phyloP scores from a whole-genome alignment of 495 filamentous ascomycete species.

The Hypomontagnella submonticulosa region DNA sequence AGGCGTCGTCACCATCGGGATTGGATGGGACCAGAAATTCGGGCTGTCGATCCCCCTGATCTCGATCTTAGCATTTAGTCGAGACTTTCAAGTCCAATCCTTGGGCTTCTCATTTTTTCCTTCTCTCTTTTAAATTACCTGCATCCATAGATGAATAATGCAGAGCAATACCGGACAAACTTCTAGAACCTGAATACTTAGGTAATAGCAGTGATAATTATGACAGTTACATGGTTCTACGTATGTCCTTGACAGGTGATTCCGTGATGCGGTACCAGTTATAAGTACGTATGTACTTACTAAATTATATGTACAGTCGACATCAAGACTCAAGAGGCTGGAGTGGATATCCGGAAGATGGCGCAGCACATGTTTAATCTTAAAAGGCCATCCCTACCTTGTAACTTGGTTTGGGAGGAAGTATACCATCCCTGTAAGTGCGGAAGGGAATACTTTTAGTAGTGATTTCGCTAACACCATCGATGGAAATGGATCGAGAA shows the following conservation, averaged over 20 bases:
- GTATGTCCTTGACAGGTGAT: constrained; percentile 23
- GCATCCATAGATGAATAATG: no score
- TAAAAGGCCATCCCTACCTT: constrained; percentile 16
- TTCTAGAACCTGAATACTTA: constrained; percentile 38
- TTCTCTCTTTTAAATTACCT: background rate
- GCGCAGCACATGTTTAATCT: constrained; percentile 28
- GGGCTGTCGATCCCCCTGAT: constrained; percentile 31
- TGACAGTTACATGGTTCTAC: no score
- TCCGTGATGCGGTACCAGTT: constrained; percentile 14
- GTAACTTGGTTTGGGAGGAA: constrained; percentile 14
- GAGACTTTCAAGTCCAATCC: constrained; percentile 8
- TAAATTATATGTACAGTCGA: background rate
- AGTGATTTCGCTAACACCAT: constrained; percentile 1
- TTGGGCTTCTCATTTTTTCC: background rate
- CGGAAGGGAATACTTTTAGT: constrained; percentile 19
- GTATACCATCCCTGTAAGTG: constrained; percentile 22
- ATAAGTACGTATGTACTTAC: background rate
- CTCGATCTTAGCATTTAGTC: constrained; percentile 36
- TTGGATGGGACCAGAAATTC: constrained; percentile 21
- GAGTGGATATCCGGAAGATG: no score
- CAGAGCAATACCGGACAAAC: background rate
- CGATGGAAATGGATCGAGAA: constrained; percentile 21
- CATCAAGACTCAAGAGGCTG: no score
- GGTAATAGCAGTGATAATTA: constrained; percentile 17
- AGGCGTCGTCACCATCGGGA: constrained; percentile 3